These are phyloP conservation scores for Botrytis cinerea DNA, from an alignment of 2,329 filamentous ascomycete genomes.

Conservation along the genomic window DNA sequence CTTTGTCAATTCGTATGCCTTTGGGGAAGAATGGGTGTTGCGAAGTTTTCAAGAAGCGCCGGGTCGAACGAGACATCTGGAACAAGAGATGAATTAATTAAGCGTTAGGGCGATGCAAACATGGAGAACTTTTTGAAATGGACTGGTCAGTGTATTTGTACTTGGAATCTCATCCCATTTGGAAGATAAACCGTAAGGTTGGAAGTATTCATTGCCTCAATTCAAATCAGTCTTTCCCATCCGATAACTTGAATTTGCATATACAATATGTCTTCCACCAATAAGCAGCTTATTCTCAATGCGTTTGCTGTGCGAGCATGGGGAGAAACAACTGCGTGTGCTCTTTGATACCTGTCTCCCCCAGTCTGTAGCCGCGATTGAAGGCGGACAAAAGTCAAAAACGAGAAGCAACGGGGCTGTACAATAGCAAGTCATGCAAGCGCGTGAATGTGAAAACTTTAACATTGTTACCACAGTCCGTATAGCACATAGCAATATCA, in stretches of 20 bases:
- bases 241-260: not conserved
- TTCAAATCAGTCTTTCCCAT: not conserved
- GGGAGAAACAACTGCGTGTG: not conserved
- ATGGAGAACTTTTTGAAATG: too few relatives aligned
- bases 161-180: not conserved
- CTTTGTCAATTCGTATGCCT: not conserved
- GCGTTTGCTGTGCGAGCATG: conserved; percentile 51
- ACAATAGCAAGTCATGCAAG: not conserved
- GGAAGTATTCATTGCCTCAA: not conserved
- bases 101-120: not conserved
- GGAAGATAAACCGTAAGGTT: not conserved
- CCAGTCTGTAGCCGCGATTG: not conserved
- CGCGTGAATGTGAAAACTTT: not conserved
- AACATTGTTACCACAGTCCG: not conserved
- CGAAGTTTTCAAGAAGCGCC: not conserved
- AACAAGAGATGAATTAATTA: not conserved
- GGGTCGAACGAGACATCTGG: not conserved
- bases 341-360: not conserved
- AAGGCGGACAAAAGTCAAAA: not conserved
- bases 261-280: conserved; percentile 31
- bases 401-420: not conserved
- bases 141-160: too few relatives aligned
- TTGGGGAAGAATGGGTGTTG: not conserved
- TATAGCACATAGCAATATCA: accelerated
- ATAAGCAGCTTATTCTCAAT: conserved; percentile 52